Percentiles rank a stretch among this genome's conserved stretches.
Conservation (phyloP, 2,329 filamentous ascomycete species). For the Elsinoe batatas region DNA sequence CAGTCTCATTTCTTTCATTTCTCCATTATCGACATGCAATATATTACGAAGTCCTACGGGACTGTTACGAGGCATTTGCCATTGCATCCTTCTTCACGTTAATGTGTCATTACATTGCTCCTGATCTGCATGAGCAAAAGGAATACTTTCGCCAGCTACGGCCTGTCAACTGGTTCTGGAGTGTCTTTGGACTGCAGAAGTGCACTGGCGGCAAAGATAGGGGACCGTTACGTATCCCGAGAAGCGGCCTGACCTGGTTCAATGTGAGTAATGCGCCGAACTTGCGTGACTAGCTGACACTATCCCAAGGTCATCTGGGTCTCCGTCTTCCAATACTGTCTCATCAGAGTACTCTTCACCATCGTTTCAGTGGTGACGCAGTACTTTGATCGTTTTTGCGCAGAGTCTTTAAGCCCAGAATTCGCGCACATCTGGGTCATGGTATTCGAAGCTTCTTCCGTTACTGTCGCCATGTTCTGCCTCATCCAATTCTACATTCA, state of each 20-base stretch:
- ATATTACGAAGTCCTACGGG: conserved; percentile 70
- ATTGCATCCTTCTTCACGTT: conserved; percentile 80
- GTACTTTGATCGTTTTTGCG: conserved; percentile 61
- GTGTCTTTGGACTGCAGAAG: conserved; percentile 58
- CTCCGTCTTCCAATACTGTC: conserved; percentile 76
- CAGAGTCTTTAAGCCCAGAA: conserved; percentile 63
- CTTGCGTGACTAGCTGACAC: neutral
- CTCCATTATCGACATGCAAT: conserved; percentile 66
- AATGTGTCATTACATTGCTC: conserved; percentile 70
- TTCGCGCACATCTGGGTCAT: conserved; percentile 82
- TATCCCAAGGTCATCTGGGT: conserved; percentile 57
- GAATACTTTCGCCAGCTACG: conserved; percentile 63
- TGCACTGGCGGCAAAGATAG: conserved; percentile 57
- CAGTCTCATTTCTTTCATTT: conserved; percentile 63
- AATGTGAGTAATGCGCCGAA: conserved; percentile 43
- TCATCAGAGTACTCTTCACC: conserved; percentile 70
- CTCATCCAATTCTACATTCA: conserved; percentile 81
- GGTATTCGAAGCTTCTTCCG: conserved; percentile 59
- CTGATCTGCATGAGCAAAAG: conserved; percentile 70
- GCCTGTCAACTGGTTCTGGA: conserved; percentile 65
- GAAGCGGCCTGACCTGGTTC: conserved; percentile 80
- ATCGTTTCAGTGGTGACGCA: conserved; percentile 66
- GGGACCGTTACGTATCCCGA: conserved; percentile 62
- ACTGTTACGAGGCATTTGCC: conserved; percentile 84
- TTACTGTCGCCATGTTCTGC: conserved; percentile 80